Percentiles rank a stretch among this genome's conserved stretches.
Evolutionary conservation across 257 asterid genomes (phyloP).

Genomic region (Solanum clarkiae): DNA sequence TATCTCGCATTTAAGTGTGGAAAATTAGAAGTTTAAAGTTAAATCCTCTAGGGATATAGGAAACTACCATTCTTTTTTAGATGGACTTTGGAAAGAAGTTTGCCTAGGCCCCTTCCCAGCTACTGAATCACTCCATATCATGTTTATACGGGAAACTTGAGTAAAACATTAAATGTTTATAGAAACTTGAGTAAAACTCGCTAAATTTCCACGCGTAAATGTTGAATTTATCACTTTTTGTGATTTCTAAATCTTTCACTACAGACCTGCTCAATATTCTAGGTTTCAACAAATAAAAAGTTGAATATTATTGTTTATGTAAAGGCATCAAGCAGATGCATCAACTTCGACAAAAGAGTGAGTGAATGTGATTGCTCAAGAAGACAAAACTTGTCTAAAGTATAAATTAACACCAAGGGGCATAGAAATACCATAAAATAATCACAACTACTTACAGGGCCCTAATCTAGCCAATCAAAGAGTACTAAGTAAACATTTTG

Average conservation of each 20-base stretch:
- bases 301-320: not conserved
- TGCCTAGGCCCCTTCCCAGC: too few relatives aligned
- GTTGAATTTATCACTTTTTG: not conserved
- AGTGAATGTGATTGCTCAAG: too few relatives aligned
- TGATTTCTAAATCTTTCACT: not conserved
- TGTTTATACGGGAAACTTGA: not conserved
- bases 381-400: too few relatives aligned
- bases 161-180: not conserved
- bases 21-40: constrained; percentile 20
- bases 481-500: too few relatives aligned
- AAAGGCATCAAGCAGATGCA: too few relatives aligned
- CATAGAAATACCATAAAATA: too few relatives aligned
- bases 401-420: too few relatives aligned
- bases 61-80: not conserved
- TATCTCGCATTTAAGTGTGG: not conserved
- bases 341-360: too few relatives aligned
- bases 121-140: too few relatives aligned
- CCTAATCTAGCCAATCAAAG: too few relatives aligned
- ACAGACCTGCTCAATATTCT: not conserved
- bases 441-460: too few relatives aligned
- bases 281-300: not conserved
- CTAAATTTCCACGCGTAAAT: not conserved
- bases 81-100: not conserved
- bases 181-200: not conserved
- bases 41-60: not conserved